phyloP scores from a whole-genome alignment of 805 yeast genomes.

The Kluyveromyces nonfermentans region DNA sequence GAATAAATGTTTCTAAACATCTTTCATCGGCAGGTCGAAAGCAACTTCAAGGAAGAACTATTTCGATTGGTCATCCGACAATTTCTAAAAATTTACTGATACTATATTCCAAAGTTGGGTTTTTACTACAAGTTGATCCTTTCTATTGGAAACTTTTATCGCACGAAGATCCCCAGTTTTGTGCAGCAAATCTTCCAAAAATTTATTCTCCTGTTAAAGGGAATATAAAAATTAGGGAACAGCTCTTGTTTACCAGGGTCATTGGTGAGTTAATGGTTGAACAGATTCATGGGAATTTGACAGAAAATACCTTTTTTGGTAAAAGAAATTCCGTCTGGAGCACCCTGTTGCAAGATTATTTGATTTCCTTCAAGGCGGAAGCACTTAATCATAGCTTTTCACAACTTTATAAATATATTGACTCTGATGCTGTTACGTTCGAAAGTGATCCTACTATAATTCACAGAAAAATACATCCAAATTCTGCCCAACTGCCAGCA shows the following conservation, averaged over 20 bases:
- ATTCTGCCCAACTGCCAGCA: constrained; percentile 36
- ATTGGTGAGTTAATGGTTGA: constrained; percentile 38
- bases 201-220: constrained; percentile 25
- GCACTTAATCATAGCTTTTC: constrained; percentile 26
- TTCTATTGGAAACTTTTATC: constrained; percentile 54
- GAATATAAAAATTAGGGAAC: constrained; percentile 46
- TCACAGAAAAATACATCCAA: constrained; percentile 34
- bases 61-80: background rate
- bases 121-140: constrained; percentile 77
- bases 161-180: constrained; percentile 26
- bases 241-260: constrained; percentile 52
- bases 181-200: constrained; percentile 21
- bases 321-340: constrained; percentile 33
- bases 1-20: constrained; percentile 42
- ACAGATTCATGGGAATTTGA: constrained; percentile 28
- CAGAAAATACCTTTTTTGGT: constrained; percentile 20
- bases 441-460: constrained; percentile 74
- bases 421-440: constrained; percentile 40
- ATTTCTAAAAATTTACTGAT: constrained; percentile 14
- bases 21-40: constrained; percentile 5
- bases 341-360: constrained; percentile 32
- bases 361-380: constrained; percentile 31
- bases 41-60: constrained; percentile 4
- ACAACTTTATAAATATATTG: constrained; percentile 30
- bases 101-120: constrained; percentile 65